Conservation (phyloP, 345 rosid species). For the Atalantia buxifolia region DNA sequence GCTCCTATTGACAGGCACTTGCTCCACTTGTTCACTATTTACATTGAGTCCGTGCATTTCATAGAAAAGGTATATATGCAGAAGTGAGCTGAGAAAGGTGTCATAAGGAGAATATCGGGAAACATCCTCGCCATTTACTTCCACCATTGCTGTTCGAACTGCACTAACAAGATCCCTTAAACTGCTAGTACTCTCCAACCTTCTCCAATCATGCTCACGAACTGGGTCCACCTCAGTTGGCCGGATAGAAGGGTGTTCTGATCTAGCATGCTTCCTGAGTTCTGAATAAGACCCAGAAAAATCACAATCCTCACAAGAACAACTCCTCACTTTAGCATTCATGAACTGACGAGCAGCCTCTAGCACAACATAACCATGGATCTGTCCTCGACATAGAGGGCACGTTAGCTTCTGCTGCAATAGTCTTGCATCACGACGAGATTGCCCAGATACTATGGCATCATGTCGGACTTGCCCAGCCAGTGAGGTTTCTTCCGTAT, state of each 20-base stretch:
- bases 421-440: slow-evolving; percentile 12
- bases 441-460: neutral
- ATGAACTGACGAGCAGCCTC: slow-evolving; percentile 46
- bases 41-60: neutral
- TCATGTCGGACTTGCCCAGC: slow-evolving; percentile 6
- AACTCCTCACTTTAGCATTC: slow-evolving; percentile 55
- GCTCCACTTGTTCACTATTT: neutral
- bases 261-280: slow-evolving; percentile 57
- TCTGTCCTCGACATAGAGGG: slow-evolving; percentile 61
- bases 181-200: slow-evolving; percentile 40
- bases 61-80: slow-evolving; percentile 1
- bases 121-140: neutral
- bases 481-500: slow-evolving; percentile 12
- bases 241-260: slow-evolving; percentile 42
- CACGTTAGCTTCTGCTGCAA: slow-evolving; percentile 32
- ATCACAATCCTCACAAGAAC: slow-evolving; percentile 41
- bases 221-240: slow-evolving; percentile 43
- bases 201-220: slow-evolving; percentile 42
- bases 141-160: neutral
- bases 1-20: neutral
- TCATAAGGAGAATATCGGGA: neutral
- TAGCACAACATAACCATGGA: slow-evolving; percentile 40
- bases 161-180: slow-evolving; percentile 32
- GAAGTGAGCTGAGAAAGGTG: neutral
- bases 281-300: slow-evolving; percentile 53